These are phyloP conservation scores for Boletus rubropictus DNA, from an alignment of 768 basidiomycete genomes.

Conservation along the genomic window DNA sequence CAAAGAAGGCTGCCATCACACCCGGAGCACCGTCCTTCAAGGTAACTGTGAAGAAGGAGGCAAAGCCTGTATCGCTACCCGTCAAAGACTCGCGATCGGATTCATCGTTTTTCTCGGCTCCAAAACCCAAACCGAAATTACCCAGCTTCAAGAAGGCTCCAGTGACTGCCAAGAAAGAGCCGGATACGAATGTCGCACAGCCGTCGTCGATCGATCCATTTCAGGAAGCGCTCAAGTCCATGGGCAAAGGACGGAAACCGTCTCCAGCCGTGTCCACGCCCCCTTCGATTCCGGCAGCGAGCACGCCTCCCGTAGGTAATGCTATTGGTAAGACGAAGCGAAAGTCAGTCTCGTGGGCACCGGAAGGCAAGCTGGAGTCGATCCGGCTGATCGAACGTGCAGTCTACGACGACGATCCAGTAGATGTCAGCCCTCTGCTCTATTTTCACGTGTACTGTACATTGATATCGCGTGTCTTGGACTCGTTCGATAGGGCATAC, in stretches of 20 bases:
- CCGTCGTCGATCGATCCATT: slow-evolving; percentile 77
- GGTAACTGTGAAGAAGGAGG: slow-evolving; percentile 54
- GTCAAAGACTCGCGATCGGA: slow-evolving; percentile 80
- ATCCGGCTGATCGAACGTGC: slow-evolving; percentile 80
- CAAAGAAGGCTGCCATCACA: slow-evolving; percentile 59
- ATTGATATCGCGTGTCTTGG: slow-evolving; percentile 43
- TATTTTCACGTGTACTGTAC: slow-evolving; percentile 40
- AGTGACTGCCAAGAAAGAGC: slow-evolving; percentile 43
- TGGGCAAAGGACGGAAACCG: slow-evolving; percentile 56
- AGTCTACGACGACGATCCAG: slow-evolving; percentile 83
- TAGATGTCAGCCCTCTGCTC: slow-evolving; percentile 67
- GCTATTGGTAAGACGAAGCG: slow-evolving; percentile 53
- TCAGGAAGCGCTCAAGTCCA: slow-evolving; percentile 73
- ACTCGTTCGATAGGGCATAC: slow-evolving; percentile 57
- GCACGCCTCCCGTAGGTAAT: slow-evolving; percentile 33
- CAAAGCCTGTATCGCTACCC: slow-evolving; percentile 28
- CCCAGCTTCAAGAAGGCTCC: slow-evolving; percentile 84
- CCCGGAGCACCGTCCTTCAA: slow-evolving; percentile 23
- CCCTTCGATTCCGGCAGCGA: slow-evolving; percentile 33
- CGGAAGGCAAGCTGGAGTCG: slow-evolving; percentile 66
- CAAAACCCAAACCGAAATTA: slow-evolving; percentile 77
- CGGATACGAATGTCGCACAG: slow-evolving; percentile 58
- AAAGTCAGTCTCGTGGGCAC: slow-evolving; percentile 76
- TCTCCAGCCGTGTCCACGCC: slow-evolving; percentile 61
- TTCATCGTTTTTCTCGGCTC: slow-evolving; percentile 83